Evolutionary conservation across 2,329 filamentous ascomycete species (phyloP), one percentile per base, ranked within the genome.

Genomic region (Paracorniculantispora psalliotae): DNA sequence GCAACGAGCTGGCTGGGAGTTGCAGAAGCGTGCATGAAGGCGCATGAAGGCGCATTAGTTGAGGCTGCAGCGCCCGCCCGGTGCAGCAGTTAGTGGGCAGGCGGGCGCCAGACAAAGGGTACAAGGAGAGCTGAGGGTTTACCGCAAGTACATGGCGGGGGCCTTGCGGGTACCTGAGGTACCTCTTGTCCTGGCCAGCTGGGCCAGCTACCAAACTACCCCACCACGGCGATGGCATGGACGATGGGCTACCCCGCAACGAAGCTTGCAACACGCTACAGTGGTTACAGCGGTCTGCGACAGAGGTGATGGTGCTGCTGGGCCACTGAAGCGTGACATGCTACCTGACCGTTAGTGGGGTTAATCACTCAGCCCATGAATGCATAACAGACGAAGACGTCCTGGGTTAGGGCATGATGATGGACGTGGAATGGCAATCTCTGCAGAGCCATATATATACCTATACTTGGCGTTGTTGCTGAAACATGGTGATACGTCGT

Each of bases 171-270:
- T 55, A 35, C 19, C 17, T 37, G 21, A 48, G 23, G 53, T 57
- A 57, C 44, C 53, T 41, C 30, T 15, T n/a, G 44, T 57, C 43
- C 23, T 1, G n/a, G 6, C 43, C 19, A 37, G 23, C 53, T 21
- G 2, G 41, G 21, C 43, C 7, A 54, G 23, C 26, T 35, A 39
- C 30, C 30, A 59, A 50, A 9, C 6, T 37, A 33, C 56, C 47
- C 39, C 48, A 59, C 47, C 33, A 15, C 37, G 46, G 30, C 54
- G 54, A 57, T 57, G 54, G 39, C 37, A 59, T 59, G 49, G 41
- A 35, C 47, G 50, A 50, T 52, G 17, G 6, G 57, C 57, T 54
- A 59, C 57, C 57, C 57, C 57, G 50, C 57, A 59, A 54, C 57
- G 26, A 33, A 44, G 23, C 41, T 23, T 19, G 44, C 43, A 8